Evolutionary conservation across 495 filamentous ascomycete species (phyloP).

Genomic region (Daldinia vernicosa): DNA sequence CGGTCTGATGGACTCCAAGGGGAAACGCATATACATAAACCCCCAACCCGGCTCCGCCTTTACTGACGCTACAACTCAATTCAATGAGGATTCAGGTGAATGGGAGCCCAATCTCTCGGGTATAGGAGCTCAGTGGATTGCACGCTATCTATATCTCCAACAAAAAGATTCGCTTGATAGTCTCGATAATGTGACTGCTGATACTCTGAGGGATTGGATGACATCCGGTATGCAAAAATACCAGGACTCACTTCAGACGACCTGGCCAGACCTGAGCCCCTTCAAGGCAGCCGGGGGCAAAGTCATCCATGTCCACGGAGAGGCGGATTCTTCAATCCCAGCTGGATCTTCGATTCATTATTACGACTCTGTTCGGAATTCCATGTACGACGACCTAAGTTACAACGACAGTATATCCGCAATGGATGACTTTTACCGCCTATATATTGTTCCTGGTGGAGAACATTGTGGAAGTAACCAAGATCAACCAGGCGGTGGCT

Average conservation of each 20-base stretch:
- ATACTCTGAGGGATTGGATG: constrained; percentile 61
- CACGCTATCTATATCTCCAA: constrained; percentile 46
- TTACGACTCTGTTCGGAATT: constrained; percentile 58
- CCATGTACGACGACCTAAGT: constrained; percentile 57
- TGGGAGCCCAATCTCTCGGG: constrained; percentile 51
- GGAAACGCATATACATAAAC: constrained; percentile 57
- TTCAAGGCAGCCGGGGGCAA: constrained; percentile 60
- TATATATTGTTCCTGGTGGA: constrained; percentile 63
- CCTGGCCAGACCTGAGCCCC: constrained; percentile 55
- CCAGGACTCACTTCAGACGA: constrained; percentile 58
- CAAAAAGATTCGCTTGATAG: constrained; percentile 48
- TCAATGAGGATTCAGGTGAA: constrained; percentile 49
- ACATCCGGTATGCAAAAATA: constrained; percentile 48
- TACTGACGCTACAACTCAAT: constrained; percentile 54
- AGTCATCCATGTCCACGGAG: constrained; percentile 62
- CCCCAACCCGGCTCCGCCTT: constrained; percentile 56
- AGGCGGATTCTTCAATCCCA: constrained; percentile 59
- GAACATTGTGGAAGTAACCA: constrained; percentile 57
- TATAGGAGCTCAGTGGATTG: constrained; percentile 53
- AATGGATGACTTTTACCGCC: constrained; percentile 60
- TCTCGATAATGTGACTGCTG: constrained; percentile 58
- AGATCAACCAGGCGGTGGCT: constrained; percentile 53
- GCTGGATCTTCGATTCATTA: constrained; percentile 59
- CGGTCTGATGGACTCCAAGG: constrained; percentile 57
- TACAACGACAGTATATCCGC: constrained; percentile 47